Conservation (phyloP, 495 filamentous ascomycete species). For the Trichoderma parareesei region DNA sequence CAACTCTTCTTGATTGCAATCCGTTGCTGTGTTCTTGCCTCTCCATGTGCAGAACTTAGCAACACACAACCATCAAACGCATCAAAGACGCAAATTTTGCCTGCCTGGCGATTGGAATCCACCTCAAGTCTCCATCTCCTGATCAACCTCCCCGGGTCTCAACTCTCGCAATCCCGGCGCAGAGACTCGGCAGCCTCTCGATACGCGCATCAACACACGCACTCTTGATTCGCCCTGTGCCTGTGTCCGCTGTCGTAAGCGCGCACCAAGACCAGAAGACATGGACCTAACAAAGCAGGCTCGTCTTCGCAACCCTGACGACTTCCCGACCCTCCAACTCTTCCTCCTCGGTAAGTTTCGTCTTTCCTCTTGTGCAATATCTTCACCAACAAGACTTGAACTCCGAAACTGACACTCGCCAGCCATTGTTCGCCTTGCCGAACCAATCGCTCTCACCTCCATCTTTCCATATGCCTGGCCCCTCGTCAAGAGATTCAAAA, state of each 20-base stretch:
- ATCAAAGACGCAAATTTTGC: background rate
- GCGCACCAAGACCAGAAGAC: constrained; percentile 26
- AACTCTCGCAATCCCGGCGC: background rate
- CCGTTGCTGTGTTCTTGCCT: background rate
- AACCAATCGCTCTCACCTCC: constrained; percentile 81
- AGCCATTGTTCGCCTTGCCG: constrained; percentile 60
- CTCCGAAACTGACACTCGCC: background rate
- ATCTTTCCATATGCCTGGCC: constrained; percentile 86
- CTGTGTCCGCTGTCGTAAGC: constrained; percentile 15
- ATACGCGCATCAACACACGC: constrained; percentile 6
- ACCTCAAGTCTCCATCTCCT: background rate
- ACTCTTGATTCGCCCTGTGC: background rate
- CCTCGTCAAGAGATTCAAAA: constrained; percentile 64
- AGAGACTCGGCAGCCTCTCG: background rate
- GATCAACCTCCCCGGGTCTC: background rate
- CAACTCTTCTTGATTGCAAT: background rate
- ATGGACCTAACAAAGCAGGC: constrained; percentile 36
- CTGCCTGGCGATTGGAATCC: background rate
- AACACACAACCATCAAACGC: background rate
- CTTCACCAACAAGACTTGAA: background rate
- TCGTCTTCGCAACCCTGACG: constrained; percentile 44
- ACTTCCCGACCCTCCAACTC: constrained; percentile 70
- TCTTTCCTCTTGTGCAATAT: background rate
- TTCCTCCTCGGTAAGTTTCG: constrained; percentile 57
- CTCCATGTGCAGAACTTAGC: background rate